These are phyloP conservation scores for Wilhelminamyces savonicus DNA, from an alignment of 805 yeast genomes.

Conservation along the genomic window DNA sequence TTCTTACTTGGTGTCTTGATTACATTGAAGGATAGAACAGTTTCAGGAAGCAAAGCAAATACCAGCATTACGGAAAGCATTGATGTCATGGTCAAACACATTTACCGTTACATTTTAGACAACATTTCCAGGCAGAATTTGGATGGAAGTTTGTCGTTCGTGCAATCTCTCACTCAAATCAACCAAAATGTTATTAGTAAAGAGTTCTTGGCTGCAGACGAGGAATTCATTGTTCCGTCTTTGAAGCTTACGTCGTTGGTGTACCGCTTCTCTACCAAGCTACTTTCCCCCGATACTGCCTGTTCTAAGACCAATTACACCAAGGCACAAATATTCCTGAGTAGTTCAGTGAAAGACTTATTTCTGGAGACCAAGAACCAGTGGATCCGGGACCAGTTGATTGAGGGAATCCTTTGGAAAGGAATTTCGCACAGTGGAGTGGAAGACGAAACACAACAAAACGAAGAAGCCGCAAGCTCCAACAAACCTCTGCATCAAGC, in stretches of 20 bases:
- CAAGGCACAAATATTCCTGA: conserved; percentile 18
- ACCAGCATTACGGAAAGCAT: too few relatives aligned
- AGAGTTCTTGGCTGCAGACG: conserved; percentile 1
- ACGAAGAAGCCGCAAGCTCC: too few relatives aligned
- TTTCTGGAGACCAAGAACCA: conserved; percentile 23
- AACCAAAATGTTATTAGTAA: conserved; percentile 2
- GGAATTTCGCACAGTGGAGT: background rate
- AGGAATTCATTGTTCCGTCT: conserved; percentile 9
- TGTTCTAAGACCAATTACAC: conserved; percentile 8
- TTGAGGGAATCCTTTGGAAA: conserved; percentile 4
- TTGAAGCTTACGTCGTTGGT: conserved; percentile 13
- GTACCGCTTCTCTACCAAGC: conserved; percentile 10
- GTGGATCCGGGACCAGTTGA: conserved; percentile 17
- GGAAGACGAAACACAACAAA: conserved; percentile 1
- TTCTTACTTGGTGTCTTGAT: background rate
- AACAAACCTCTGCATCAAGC: too few relatives aligned
- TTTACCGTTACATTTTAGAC: background rate
- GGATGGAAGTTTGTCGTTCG: too few relatives aligned
- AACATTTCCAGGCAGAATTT: background rate
- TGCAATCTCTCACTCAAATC: too few relatives aligned
- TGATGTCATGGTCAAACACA: background rate
- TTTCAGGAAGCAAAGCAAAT: too few relatives aligned
- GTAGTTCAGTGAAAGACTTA: conserved; percentile 6
- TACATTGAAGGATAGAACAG: background rate
- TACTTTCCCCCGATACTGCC: background rate